These are phyloP conservation scores for Acacia acuminata DNA, from an alignment of 306 rosid genomes.

Conservation along the genomic window DNA sequence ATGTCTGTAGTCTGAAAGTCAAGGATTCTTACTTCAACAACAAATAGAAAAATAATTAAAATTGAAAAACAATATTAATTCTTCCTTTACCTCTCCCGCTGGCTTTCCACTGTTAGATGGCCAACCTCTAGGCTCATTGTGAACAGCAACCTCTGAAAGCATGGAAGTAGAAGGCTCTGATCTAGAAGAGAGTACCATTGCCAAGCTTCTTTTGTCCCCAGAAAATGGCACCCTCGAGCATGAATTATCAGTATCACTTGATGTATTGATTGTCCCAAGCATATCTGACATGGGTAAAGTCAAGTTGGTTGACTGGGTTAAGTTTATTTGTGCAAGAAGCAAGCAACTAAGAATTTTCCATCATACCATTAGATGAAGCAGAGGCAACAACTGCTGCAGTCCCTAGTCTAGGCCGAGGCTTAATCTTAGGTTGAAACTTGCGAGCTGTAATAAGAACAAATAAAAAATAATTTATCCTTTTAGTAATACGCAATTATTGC, in stretches of 20 bases:
- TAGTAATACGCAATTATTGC: not conserved
- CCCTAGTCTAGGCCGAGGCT: constrained; percentile 51
- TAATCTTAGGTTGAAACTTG: constrained; percentile 63
- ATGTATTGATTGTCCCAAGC: constrained; percentile 22
- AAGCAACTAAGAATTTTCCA: constrained; percentile 29
- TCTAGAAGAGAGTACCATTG: constrained; percentile 35
- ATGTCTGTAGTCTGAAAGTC: constrained; percentile 60
- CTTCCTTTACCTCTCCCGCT: constrained; percentile 54
- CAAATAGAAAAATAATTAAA: constrained; percentile 20
- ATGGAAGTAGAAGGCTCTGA: constrained; percentile 37
- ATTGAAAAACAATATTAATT: not conserved
- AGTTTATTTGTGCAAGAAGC: constrained; percentile 32
- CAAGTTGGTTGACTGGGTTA: constrained; percentile 23
- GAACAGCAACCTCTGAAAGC: constrained; percentile 34
- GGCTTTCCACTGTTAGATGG: constrained; percentile 46
- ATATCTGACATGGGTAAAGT: constrained; percentile 33
- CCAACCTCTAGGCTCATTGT: constrained; percentile 41
- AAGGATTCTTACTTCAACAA: constrained; percentile 17
- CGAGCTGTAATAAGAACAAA: constrained; percentile 37
- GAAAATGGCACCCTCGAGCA: constrained; percentile 31
- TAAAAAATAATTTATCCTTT: constrained; percentile 25
- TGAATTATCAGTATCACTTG: constrained; percentile 23
- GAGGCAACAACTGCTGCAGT: constrained; percentile 31
- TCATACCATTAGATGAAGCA: constrained; percentile 29
- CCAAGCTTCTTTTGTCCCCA: constrained; percentile 32